Conservation (phyloP, 306 rosid genomes). For the Quercus gilva region DNA sequence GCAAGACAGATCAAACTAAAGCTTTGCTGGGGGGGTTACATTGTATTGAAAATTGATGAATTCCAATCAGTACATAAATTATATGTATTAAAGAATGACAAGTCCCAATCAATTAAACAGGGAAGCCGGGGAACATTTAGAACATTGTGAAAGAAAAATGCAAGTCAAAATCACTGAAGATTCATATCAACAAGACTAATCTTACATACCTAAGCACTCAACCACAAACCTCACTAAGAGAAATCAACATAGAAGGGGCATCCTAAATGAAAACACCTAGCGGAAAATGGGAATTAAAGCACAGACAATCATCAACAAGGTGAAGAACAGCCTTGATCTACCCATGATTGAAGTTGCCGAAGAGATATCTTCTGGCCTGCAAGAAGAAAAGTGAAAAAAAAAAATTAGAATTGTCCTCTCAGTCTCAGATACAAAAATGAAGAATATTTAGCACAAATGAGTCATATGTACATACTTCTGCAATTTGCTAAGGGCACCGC, state of each 20-base stretch:
- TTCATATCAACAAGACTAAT: conserved; percentile 52
- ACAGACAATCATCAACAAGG: conserved; percentile 37
- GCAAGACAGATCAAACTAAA: not conserved
- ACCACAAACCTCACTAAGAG: conserved; percentile 50
- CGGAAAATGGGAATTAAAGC: conserved; percentile 34
- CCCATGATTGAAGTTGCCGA: conserved; percentile 36
- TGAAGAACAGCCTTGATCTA: conserved; percentile 38
- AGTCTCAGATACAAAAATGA: not conserved
- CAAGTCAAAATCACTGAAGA: conserved; percentile 48
- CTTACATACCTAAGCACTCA: conserved; percentile 49
- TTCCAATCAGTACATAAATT: conserved; percentile 22
- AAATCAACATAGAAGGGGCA: conserved; percentile 18
- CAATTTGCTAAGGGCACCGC: conserved; percentile 68
- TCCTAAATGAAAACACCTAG: conserved; percentile 19
- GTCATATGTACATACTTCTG: conserved; percentile 58
- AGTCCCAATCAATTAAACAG: conserved; percentile 36
- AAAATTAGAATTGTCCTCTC: not conserved
- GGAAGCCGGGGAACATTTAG: conserved; percentile 31
- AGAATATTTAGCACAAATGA: not conserved
- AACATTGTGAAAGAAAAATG: conserved; percentile 29
- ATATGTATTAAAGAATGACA: conserved; percentile 34
- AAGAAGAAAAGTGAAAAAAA: conserved; percentile 3
- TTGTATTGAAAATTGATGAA: conserved; percentile 31
- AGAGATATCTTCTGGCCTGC: conserved; percentile 70
- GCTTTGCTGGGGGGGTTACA: not conserved